Evolutionary conservation across 2,329 filamentous ascomycete genomes (phyloP).

Genomic region (Hypoxylon sp.): DNA sequence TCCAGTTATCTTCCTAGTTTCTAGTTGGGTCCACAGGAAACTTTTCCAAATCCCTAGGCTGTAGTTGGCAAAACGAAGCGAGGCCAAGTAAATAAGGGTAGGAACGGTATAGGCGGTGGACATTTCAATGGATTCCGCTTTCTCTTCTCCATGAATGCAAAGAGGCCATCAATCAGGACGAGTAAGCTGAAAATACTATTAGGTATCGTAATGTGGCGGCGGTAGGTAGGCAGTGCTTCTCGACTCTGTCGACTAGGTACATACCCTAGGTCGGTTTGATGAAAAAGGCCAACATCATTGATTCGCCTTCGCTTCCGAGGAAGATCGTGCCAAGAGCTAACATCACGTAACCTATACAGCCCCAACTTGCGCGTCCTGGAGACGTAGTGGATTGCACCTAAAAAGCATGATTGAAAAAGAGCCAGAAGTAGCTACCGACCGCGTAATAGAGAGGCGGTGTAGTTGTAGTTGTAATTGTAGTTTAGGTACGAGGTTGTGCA

Average conservation of each 20-base stretch:
- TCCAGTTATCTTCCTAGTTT: neutral
- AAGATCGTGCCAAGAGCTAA: constrained; percentile 22
- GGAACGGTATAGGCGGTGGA: too few relatives aligned
- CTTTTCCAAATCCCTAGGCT: constrained; percentile 2
- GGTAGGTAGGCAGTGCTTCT: constrained; percentile 22
- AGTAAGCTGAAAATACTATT: constrained; percentile 8
- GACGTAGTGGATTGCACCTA: constrained; percentile 27
- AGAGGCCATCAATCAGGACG: constrained; percentile 23
- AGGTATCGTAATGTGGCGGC: constrained; percentile 27
- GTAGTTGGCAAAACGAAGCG: constrained; percentile 3
- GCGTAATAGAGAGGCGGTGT: constrained; percentile 34
- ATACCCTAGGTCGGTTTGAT: constrained; percentile 12
- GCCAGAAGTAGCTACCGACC: constrained; percentile 3
- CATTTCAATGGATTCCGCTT: neutral
- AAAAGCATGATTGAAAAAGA: constrained; percentile 12
- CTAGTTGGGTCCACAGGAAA: neutral
- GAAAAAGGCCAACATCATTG: constrained; percentile 4
- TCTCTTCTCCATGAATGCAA: constrained; percentile 5
- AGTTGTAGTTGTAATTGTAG: constrained; percentile 18
- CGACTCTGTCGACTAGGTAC: neutral
- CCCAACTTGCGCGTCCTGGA: constrained; percentile 34
- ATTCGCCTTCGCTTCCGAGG: constrained; percentile 26
- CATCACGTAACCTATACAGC: constrained; percentile 19
- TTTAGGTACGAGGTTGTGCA: too few relatives aligned
- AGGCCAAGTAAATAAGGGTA: neutral